These are phyloP conservation scores for Senecio squalidus DNA, from an alignment of 140 eudicot genomes.

Conservation along the genomic window DNA sequence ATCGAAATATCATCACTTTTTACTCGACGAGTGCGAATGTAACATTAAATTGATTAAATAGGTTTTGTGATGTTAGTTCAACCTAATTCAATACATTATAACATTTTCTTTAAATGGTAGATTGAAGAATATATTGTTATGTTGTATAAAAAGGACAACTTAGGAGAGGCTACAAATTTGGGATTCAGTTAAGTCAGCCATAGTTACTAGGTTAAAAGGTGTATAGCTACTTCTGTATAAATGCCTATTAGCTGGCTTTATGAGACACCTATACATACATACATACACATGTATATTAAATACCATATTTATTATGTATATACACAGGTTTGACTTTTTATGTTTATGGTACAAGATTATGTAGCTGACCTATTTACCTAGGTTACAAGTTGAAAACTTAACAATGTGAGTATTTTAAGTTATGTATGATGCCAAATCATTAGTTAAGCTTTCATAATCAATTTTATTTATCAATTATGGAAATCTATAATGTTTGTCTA, in stretches of 20 bases:
- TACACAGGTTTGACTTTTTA: neutral
- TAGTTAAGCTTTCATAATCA: no score
- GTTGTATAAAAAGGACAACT: neutral
- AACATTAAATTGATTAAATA: no score
- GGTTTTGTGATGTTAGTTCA: no score
- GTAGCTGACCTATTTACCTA: neutral
- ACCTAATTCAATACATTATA: no score
- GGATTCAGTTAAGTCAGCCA: constrained; percentile 6
- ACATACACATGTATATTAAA: neutral
- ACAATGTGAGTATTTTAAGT: no score
- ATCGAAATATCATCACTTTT: no score
- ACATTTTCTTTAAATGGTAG: no score
- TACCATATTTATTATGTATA: neutral
- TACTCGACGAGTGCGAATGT: no score
- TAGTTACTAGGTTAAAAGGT: neutral
- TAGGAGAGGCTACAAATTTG: constrained; percentile 8
- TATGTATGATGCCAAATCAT: no score
- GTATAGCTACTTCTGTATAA: constrained; percentile 1
- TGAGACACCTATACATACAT: constrained; percentile 9
- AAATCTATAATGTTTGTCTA: no score
- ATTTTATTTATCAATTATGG: no score
- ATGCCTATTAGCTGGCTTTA: constrained; percentile 3
- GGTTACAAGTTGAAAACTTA: neutral
- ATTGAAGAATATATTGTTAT: neutral
- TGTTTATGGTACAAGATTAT: neutral